phyloP scores from a whole-genome alignment of 2,329 filamentous ascomycete species.

The Verticillium nonalfalfae region DNA sequence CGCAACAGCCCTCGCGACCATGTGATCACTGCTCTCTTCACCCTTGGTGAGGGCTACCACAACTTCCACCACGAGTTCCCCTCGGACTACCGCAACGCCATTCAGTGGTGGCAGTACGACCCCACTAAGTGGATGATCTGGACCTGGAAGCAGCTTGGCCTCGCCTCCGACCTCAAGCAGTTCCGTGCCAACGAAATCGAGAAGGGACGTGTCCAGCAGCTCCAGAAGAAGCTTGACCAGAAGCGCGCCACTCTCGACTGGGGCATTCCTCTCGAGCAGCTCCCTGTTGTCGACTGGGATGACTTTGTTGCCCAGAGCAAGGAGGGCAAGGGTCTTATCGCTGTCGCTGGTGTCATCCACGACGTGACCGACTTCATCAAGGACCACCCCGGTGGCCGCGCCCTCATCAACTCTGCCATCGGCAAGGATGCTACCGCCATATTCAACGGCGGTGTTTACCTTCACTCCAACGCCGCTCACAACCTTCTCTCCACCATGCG shows the following conservation, averaged over 20 bases:
- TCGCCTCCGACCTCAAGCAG: slow-evolving; percentile 83
- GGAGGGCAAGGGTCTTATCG: slow-evolving; percentile 69
- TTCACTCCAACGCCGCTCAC: slow-evolving; percentile 85
- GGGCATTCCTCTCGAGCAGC: slow-evolving; percentile 78
- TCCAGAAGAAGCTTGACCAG: slow-evolving; percentile 89
- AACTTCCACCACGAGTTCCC: slow-evolving; percentile 97
- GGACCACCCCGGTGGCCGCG: slow-evolving; percentile 85
- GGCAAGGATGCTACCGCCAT: slow-evolving; percentile 86
- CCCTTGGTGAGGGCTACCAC: slow-evolving; percentile 85
- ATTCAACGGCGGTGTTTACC: slow-evolving; percentile 88
- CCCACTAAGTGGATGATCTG: slow-evolving; percentile 89
- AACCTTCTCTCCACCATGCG: slow-evolving; percentile 85
- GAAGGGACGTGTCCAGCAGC: slow-evolving; percentile 82
- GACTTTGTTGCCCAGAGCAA: slow-evolving; percentile 74
- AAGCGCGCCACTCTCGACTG: slow-evolving; percentile 78
- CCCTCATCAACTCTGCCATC: slow-evolving; percentile 74
- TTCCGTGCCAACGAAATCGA: slow-evolving; percentile 91
- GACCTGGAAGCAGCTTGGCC: slow-evolving; percentile 75
- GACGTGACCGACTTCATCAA: slow-evolving; percentile 81
- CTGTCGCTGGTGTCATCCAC: slow-evolving; percentile 79
- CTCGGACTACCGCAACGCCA: slow-evolving; percentile 87
- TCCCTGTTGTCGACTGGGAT: slow-evolving; percentile 82
- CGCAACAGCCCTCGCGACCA: slow-evolving; percentile 87
- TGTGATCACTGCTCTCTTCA: slow-evolving; percentile 77
- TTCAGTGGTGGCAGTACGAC: slow-evolving; percentile 84